These are phyloP conservation scores for Solioccasus polychromus DNA, from an alignment of 768 basidiomycete species.

Conservation along the genomic window DNA sequence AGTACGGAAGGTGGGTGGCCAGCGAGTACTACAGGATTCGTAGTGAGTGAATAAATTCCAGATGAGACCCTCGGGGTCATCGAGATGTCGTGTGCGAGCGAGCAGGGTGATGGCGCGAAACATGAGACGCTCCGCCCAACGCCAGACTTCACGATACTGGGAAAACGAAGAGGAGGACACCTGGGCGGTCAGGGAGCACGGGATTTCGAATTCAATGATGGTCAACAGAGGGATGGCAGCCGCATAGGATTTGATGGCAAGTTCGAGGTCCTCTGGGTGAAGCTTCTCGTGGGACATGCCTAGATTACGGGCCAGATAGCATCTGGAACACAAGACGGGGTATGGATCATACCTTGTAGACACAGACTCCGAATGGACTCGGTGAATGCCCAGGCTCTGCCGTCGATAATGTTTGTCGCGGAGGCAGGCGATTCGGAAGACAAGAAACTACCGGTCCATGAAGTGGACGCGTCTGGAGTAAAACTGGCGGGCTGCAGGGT, in stretches of 20 bases:
- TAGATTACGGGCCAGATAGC: constrained; percentile 25
- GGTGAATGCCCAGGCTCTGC: constrained; percentile 66
- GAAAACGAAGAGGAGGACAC: constrained; percentile 47
- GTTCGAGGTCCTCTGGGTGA: constrained; percentile 42
- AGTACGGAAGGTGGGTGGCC: constrained; percentile 80
- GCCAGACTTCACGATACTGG: constrained; percentile 78
- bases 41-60: constrained; percentile 68
- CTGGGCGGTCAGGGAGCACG: constrained; percentile 27
- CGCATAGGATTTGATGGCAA: constrained; percentile 58
- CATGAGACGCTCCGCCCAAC: constrained; percentile 81
- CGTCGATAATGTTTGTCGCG: constrained; percentile 60
- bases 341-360: constrained; percentile 58
- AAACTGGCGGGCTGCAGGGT: constrained; percentile 37
- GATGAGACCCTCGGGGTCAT: constrained; percentile 40
- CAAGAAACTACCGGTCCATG: constrained; percentile 49
- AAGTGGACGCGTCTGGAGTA: constrained; percentile 40
- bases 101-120: constrained; percentile 75
- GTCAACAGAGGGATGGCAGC: constrained; percentile 54
- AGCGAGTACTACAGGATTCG: constrained; percentile 56
- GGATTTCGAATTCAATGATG: constrained; percentile 46
- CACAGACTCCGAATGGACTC: constrained; percentile 77
- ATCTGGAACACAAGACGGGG: neutral
- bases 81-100: constrained; percentile 41
- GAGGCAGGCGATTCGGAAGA: constrained; percentile 40
- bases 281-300: constrained; percentile 77